Conservation (phyloP, 495 filamentous ascomycete species). For the Hypoxylon fuscum region DNA sequence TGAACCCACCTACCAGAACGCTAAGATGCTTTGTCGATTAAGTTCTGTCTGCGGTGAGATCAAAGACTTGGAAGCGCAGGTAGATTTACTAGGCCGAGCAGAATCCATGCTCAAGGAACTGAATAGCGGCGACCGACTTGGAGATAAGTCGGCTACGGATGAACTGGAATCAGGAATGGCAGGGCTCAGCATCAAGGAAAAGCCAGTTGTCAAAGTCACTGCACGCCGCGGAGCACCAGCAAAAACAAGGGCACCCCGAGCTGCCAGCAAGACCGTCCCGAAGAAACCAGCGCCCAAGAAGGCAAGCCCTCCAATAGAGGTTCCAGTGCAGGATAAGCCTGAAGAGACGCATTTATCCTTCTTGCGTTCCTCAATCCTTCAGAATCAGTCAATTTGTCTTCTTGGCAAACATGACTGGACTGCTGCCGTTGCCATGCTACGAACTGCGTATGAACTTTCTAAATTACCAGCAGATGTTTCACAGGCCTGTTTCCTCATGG, state of each 20-base stretch:
- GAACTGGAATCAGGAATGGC: slow-evolving; percentile 60
- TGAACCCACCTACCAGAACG: slow-evolving; percentile 58
- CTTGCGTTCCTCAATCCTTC: slow-evolving; percentile 68
- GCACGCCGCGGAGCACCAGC: slow-evolving; percentile 30
- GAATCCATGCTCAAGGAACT: slow-evolving; percentile 50
- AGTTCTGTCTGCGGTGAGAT: slow-evolving; percentile 55
- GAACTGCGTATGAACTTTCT: slow-evolving; percentile 54
- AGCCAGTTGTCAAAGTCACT: slow-evolving; percentile 33
- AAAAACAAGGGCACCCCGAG: slow-evolving; percentile 22
- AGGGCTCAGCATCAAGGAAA: slow-evolving; percentile 53
- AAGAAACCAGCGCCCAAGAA: slow-evolving; percentile 42
- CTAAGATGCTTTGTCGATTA: slow-evolving; percentile 52
- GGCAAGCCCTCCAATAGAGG: slow-evolving; percentile 42
- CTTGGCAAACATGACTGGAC: slow-evolving; percentile 65
- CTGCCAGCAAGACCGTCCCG: slow-evolving; percentile 33
- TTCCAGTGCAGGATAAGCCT: slow-evolving; percentile 35
- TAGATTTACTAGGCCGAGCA: slow-evolving; percentile 48
- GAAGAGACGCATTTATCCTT: slow-evolving; percentile 65
- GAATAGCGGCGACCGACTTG: slow-evolving; percentile 16
- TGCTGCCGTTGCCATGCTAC: slow-evolving; percentile 60
- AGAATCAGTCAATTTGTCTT: slow-evolving; percentile 68
- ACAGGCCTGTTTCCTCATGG: slow-evolving; percentile 64
- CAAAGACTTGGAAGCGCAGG: slow-evolving; percentile 49
- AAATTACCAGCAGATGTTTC: slow-evolving; percentile 50
- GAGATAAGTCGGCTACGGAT: slow-evolving; percentile 2